Evolutionary conservation across 768 basidiomycete species (phyloP).

Genomic region (Mycena alexandri): DNA sequence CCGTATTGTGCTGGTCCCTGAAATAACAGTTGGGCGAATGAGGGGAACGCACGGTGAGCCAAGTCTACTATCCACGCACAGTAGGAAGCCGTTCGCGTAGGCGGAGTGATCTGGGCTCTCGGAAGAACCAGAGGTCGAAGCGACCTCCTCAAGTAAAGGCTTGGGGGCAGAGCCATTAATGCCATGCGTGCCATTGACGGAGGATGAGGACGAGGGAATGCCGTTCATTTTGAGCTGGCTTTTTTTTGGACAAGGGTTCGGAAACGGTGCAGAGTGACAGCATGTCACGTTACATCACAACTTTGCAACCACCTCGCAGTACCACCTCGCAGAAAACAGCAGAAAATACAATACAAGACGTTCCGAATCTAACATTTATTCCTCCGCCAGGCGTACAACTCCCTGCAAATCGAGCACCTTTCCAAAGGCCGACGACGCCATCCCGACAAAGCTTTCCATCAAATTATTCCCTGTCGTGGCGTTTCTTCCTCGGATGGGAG

Average conservation of each 20-base stretch:
- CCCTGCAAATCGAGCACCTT: conserved; percentile 51
- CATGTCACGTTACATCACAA: no score
- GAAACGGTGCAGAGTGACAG: background rate
- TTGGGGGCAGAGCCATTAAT: conserved; percentile 58
- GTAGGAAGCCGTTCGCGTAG: conserved; percentile 66
- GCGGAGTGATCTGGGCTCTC: conserved; percentile 51
- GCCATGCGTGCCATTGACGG: conserved; percentile 64
- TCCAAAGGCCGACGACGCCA: conserved; percentile 57
- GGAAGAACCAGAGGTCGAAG: conserved; percentile 52
- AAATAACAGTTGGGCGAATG: background rate
- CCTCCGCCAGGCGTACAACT: conserved; percentile 10
- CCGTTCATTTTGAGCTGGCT: conserved; percentile 16
- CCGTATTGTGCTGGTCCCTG: conserved; percentile 78
- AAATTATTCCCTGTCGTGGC: conserved; percentile 64
- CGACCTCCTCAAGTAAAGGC: conserved; percentile 52
- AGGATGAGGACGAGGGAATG: conserved; percentile 35
- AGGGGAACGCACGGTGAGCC: background rate
- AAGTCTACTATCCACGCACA: conserved; percentile 26
- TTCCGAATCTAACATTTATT: background rate
- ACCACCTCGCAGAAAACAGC: no score
- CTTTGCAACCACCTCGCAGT: no score
- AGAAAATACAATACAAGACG: no score
- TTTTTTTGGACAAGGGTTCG: background rate
- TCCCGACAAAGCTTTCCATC: conserved; percentile 70
- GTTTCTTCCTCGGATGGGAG: conserved; percentile 59